These are phyloP conservation scores for Medicago lupulina DNA, from an alignment of 306 rosid species.

Conservation along the genomic window DNA sequence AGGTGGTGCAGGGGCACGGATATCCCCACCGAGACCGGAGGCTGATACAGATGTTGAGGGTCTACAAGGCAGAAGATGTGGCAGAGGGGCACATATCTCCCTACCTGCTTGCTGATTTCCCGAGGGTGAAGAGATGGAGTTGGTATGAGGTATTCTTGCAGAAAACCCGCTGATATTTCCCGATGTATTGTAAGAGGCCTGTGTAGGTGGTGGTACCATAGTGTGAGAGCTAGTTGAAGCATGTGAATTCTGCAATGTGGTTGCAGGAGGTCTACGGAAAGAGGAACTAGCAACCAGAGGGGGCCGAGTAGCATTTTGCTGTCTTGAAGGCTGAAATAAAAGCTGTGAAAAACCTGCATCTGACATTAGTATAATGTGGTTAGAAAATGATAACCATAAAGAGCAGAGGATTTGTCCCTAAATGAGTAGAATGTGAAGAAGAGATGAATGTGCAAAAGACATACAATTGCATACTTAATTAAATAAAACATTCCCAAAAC, in stretches of 20 bases:
- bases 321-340: slow-evolving; percentile 46
- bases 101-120: slow-evolving; percentile 52
- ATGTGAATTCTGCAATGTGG: slow-evolving; percentile 37
- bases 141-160: slow-evolving; percentile 53
- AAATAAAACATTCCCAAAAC: neutral
- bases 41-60: neutral
- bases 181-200: slow-evolving; percentile 38
- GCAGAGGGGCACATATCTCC: neutral
- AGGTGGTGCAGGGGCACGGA: slow-evolving; percentile 81
- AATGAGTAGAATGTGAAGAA: slow-evolving; percentile 18
- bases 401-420: neutral
- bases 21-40: slow-evolving; percentile 31
- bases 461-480: slow-evolving; percentile 4
- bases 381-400: slow-evolving; percentile 29
- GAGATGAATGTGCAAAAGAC: slow-evolving; percentile 2
- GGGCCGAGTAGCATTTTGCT: slow-evolving; percentile 51
- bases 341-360: slow-evolving; percentile 61
- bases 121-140: slow-evolving; percentile 51
- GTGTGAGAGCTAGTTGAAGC: slow-evolving; percentile 39
- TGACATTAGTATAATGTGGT: slow-evolving; percentile 43
- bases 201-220: slow-evolving; percentile 46
- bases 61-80: neutral
- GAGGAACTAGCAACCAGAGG: slow-evolving; percentile 41
- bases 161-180: slow-evolving; percentile 45
- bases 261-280: slow-evolving; percentile 42